phyloP scores from a whole-genome alignment of 1,284 basidiomycete genomes.

The Ceratobasidium sp. region DNA sequence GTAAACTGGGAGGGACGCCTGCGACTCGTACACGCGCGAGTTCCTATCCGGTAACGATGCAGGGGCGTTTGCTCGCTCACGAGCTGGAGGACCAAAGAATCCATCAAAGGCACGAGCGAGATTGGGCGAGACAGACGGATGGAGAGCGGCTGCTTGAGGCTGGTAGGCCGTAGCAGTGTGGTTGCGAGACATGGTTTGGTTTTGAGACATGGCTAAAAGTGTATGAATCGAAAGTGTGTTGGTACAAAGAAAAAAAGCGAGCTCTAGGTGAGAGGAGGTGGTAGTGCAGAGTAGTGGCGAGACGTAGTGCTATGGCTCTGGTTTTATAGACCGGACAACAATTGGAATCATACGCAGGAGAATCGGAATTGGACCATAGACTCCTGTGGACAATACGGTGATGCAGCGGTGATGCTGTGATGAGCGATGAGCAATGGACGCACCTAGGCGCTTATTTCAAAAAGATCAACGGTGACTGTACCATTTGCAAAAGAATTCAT shows the following conservation, averaged over 20 bases:
- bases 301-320: background rate
- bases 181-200: slow-evolving; percentile 37
- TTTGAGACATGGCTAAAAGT: too few species aligned
- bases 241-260: background rate
- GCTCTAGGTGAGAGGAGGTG: slow-evolving; percentile 10
- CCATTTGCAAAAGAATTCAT: too few species aligned
- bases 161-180: slow-evolving; percentile 37
- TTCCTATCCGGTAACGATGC: background rate
- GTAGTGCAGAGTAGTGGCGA: slow-evolving; percentile 4
- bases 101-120: slow-evolving; percentile 43
- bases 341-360: slow-evolving; percentile 35
- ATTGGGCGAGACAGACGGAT: slow-evolving; percentile 28
- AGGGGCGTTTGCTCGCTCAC: slow-evolving; percentile 6
- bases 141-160: slow-evolving; percentile 20
- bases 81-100: slow-evolving; percentile 41
- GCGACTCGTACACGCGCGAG: slow-evolving; percentile 5
- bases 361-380: slow-evolving; percentile 34
- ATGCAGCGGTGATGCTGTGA: too few species aligned
- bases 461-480: slow-evolving; percentile 32
- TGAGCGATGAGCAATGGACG: slow-evolving; percentile 43
- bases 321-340: slow-evolving; percentile 39
- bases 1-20: slow-evolving; percentile 28
- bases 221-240: background rate
- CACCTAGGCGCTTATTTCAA: slow-evolving; percentile 29
- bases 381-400: slow-evolving; percentile 39